Conservation (phyloP, 2,329 filamentous ascomycete species). For the Aschersonia sp. region DNA sequence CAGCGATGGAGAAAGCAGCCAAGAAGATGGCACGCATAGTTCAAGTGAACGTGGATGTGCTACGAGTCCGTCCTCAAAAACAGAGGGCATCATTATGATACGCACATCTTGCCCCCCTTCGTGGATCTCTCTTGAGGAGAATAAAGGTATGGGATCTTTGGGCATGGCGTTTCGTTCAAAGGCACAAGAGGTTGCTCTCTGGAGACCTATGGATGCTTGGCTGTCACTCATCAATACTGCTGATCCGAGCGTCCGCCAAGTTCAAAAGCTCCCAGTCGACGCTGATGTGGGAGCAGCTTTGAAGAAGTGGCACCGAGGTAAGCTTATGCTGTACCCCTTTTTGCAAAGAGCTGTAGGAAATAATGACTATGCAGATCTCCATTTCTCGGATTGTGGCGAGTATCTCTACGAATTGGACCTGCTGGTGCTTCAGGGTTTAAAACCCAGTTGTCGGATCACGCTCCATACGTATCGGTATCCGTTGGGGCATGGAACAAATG, state of each 20-base stretch:
- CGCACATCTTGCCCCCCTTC: neutral
- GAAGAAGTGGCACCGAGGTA: neutral
- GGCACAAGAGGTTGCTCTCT: neutral
- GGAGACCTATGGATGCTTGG: neutral
- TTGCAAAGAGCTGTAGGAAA: neutral
- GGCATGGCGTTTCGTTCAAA: neutral
- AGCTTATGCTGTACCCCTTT: neutral
- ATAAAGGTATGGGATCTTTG: neutral
- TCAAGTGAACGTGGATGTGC: neutral
- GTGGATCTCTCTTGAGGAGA: neutral
- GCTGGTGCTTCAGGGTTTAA: neutral
- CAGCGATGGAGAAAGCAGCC: neutral
- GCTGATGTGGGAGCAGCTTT: neutral
- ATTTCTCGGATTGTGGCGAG: neutral
- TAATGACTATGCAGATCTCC: neutral
- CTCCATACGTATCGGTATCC: neutral
- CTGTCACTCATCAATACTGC: neutral
- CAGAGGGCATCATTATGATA: neutral
- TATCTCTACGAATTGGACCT: neutral
- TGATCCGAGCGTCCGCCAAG: neutral
- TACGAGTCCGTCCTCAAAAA: neutral
- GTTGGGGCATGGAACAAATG: neutral
- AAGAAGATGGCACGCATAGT: neutral
- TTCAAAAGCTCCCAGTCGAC: neutral
- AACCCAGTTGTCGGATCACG: neutral